These are phyloP conservation scores for Meyerozyma sp. DNA, from an alignment of 1,139 yeast genomes.

Conservation along the genomic window DNA sequence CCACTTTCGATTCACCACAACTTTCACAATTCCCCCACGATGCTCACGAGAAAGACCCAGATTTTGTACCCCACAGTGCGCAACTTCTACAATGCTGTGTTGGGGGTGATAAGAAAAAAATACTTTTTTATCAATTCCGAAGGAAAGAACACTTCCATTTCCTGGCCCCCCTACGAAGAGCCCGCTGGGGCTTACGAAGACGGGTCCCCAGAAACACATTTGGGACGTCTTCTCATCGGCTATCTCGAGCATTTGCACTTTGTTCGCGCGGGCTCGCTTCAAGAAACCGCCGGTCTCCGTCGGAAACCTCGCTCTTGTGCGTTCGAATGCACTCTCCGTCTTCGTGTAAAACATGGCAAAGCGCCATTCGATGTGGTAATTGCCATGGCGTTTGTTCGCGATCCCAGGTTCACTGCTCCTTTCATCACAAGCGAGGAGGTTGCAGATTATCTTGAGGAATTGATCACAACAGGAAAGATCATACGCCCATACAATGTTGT, in stretches of 20 bases:
- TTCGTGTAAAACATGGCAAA: not conserved
- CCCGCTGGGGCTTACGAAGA: constrained; percentile 3
- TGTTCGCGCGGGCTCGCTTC: not conserved
- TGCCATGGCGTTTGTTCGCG: not conserved
- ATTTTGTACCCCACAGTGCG: not conserved
- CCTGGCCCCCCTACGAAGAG: constrained; percentile 3
- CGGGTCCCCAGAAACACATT: constrained; percentile 1
- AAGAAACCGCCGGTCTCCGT: not conserved
- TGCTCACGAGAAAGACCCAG: not conserved
- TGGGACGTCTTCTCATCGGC: not conserved
- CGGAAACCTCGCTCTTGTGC: not conserved
- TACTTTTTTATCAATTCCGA: not conserved
- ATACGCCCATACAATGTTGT: constrained; percentile 2
- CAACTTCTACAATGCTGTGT: not conserved
- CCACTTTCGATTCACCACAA: not conserved
- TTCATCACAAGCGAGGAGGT: constrained; percentile 5
- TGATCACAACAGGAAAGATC: constrained; percentile 6
- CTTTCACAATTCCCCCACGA: not conserved
- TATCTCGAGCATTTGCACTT: not conserved
- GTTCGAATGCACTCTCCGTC: not conserved
- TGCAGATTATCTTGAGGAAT: constrained; percentile 5
- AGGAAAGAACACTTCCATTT: not conserved
- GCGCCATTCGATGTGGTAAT: not conserved
- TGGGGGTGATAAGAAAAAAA: not conserved
- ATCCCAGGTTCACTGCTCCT: constrained; percentile 4